Evolutionary conservation across 352 stramenopile species (phyloP), one percentile per base, ranked within the genome.

Genomic region (Pelagophyceae sp.): DNA sequence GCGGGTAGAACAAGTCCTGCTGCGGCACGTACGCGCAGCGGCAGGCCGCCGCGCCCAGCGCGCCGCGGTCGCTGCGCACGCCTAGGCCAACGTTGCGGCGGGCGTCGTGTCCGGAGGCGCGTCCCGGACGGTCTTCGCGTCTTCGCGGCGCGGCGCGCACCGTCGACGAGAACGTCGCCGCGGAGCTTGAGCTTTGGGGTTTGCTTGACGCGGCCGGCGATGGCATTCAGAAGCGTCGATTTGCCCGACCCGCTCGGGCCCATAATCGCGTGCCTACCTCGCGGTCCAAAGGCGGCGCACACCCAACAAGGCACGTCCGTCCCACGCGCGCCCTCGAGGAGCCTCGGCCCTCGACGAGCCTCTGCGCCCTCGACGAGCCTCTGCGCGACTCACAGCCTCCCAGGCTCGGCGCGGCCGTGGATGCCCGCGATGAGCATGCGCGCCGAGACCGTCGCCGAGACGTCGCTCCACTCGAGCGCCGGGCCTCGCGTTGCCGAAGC

Each of bases 11-110:
- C 11, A 95, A 76, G 77, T 95, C 89, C 74, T 87, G 81, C 64
- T 95, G 90, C 80, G 89, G 87, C 20, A 96, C 89, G 78, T 94
- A 95, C 0, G 86, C 86, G 77, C 85, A 82, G 76, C 83, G n/a
- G n/a, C n/a, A n/a, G n/a, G n/a, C n/a, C n/a, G n/a, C 81, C 27
- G 80, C 77, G 79, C 86, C 85, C 64, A 88, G 23, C 11, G 45
- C 45, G 45, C 45, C 45, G 11, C 23, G 11, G 11, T 54, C 45
- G 45, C 11, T 23, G 11, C 45, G 45, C 11, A 23, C 45, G 45
- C 45, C 45, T 54, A n/a, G n/a, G n/a, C n/a, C n/a, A n/a, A n/a
- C n/a, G n/a, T n/a, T n/a, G n/a, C n/a, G n/a, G n/a, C n/a, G n/a
- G n/a, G n/a, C n/a, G n/a, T n/a, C n/a, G n/a, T n/a, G n/a, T n/a